phyloP scores from a whole-genome alignment of 768 basidiomycete species.

The Tylopilus subfusipes region DNA sequence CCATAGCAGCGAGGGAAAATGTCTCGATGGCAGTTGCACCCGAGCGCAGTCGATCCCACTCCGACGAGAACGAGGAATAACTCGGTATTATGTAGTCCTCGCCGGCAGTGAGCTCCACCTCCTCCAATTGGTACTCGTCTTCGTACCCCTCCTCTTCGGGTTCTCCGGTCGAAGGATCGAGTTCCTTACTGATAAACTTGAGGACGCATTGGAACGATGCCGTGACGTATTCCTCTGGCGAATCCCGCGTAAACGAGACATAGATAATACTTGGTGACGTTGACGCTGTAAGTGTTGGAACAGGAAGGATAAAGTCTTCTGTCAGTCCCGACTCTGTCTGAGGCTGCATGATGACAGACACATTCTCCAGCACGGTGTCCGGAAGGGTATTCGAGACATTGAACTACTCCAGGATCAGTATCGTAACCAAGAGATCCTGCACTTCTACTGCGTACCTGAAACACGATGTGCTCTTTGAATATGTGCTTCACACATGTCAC shows the following conservation, averaged over 20 bases:
- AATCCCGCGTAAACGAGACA: slow-evolving; percentile 86
- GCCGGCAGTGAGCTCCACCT: slow-evolving; percentile 88
- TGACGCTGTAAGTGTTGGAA: slow-evolving; percentile 62
- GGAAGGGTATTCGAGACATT: slow-evolving; percentile 96
- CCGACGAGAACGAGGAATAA: slow-evolving; percentile 85
- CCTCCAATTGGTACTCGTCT: slow-evolving; percentile 97
- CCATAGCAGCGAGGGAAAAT: slow-evolving; percentile 87
- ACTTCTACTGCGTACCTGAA: slow-evolving; percentile 64
- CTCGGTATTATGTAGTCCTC: slow-evolving; percentile 96
- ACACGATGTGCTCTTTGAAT: slow-evolving; percentile 92
- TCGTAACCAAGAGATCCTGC: not conserved
- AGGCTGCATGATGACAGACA: slow-evolving; percentile 89
- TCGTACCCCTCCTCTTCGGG: slow-evolving; percentile 99
- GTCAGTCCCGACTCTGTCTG: slow-evolving; percentile 69
- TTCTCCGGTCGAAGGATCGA: slow-evolving; percentile 91
- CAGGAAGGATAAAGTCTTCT: slow-evolving; percentile 93
- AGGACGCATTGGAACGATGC: slow-evolving; percentile 89
- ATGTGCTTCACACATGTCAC: slow-evolving; percentile 96
- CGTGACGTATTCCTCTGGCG: slow-evolving; percentile 70
- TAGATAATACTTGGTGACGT: slow-evolving; percentile 85
- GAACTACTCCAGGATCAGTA: slow-evolving; percentile 53
- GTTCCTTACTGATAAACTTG: slow-evolving; percentile 95
- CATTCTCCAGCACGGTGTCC: slow-evolving; percentile 91
- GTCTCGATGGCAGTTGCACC: slow-evolving; percentile 86
- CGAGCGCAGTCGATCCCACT: slow-evolving; percentile 89